phyloP scores from a whole-genome alignment of 352 stramenopile species.

The Globisporangium alternatum region DNA sequence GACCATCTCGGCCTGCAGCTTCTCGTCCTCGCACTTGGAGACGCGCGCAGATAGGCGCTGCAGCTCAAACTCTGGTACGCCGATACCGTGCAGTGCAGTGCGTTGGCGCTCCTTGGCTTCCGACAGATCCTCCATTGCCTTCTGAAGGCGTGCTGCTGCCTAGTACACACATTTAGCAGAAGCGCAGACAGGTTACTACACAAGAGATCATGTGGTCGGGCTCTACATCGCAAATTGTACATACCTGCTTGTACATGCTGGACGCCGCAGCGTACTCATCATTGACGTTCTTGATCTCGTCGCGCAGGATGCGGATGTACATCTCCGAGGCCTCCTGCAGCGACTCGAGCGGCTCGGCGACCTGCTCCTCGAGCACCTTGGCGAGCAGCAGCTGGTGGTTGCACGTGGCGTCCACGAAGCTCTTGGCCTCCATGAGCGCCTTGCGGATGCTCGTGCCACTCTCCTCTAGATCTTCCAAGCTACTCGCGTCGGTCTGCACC shows the following conservation, averaged over 20 bases:
- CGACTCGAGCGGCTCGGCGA: constrained; percentile 71
- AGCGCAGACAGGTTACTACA: not conserved
- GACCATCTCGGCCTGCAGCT: constrained; percentile 48
- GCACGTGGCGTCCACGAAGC: constrained; percentile 57
- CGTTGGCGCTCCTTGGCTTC: constrained; percentile 63
- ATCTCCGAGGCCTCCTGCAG: constrained; percentile 70
- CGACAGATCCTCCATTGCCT: constrained; percentile 36
- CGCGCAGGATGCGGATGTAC: constrained; percentile 78
- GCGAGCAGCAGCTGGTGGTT: constrained; percentile 72
- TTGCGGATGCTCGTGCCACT: constrained; percentile 55
- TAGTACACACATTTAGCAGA: constrained; percentile 1
- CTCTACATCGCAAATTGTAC: not conserved
- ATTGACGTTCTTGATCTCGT: constrained; percentile 76
- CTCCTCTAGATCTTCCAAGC: constrained; percentile 70
- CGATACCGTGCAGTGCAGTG: constrained; percentile 72
- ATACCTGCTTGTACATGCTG: constrained; percentile 33
- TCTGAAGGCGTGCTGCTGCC: constrained; percentile 33
- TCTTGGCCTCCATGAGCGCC: constrained; percentile 56
- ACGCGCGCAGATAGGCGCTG: constrained; percentile 65
- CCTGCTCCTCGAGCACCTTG: constrained; percentile 79
- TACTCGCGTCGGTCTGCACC: constrained; percentile 11
- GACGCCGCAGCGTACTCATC: constrained; percentile 58
- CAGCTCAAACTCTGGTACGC: constrained; percentile 79
- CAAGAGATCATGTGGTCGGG: not conserved
- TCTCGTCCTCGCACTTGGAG: constrained; percentile 57